Conservation (phyloP, 129 eudicot species). For the Ambrosia artemisiifolia region DNA sequence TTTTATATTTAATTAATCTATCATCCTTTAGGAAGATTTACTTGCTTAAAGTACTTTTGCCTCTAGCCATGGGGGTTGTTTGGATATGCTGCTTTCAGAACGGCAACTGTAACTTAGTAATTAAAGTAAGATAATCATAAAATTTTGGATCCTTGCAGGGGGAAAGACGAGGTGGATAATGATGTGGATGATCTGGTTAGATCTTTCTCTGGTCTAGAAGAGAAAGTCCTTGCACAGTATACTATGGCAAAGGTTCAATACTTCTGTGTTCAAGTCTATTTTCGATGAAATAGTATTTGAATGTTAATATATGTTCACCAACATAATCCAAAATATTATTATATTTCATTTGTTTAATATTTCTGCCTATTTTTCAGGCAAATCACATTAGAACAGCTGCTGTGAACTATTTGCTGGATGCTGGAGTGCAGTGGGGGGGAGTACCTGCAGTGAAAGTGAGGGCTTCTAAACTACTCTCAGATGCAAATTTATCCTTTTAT, state of each 20-base stretch:
- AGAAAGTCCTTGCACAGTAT: constrained; percentile 84
- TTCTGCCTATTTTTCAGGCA: constrained; percentile 48
- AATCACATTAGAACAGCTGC: constrained; percentile 76
- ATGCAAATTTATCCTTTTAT: not conserved
- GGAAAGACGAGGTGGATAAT: constrained; percentile 65
- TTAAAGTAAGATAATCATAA: not conserved
- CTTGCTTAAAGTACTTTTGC: too few relatives aligned
- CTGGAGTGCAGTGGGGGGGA: constrained; percentile 95
- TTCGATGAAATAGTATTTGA: not conserved
- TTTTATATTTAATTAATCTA: not conserved
- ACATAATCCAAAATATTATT: not conserved
- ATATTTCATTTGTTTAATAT: not conserved
- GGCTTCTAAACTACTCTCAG: not conserved
- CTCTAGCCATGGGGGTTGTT: too few relatives aligned
- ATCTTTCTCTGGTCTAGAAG: constrained; percentile 90
- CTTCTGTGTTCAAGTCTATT: constrained; percentile 3
- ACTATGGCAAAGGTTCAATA: constrained; percentile 75
- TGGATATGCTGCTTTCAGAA: constrained; percentile 1
- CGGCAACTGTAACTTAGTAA: not conserved
- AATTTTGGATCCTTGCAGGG: constrained; percentile 39
- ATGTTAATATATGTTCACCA: constrained; percentile 1
- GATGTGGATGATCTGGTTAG: constrained; percentile 71
- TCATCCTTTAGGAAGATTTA: not conserved
- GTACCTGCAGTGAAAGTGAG: constrained; percentile 88
- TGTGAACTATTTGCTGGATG: constrained; percentile 76